Evolutionary conservation across 371 early-diverging fungal genomes (phyloP).

Genomic region (Choanephora cucurbitarum): DNA sequence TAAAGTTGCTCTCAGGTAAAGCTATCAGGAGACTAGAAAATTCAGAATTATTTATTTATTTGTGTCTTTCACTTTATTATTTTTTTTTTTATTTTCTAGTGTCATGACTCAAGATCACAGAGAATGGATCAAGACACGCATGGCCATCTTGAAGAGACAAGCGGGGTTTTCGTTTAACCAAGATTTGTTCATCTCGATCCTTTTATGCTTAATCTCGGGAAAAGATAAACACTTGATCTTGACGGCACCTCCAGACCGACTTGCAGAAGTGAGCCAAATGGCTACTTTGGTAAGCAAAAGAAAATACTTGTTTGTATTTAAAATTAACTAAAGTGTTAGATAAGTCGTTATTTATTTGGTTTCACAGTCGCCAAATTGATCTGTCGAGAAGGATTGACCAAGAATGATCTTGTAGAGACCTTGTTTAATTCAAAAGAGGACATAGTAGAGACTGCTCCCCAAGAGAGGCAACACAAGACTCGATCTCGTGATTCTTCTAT

Average conservation of each 20-base stretch:
- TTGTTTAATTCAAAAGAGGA: conserved; percentile 39
- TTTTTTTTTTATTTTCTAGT: background rate
- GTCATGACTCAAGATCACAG: conserved; percentile 39
- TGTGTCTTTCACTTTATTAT: background rate
- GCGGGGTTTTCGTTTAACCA: conserved; percentile 46
- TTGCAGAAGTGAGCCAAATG: conserved; percentile 46
- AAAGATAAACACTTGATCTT: conserved; percentile 44
- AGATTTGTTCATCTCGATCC: conserved; percentile 48
- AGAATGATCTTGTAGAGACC: conserved; percentile 34
- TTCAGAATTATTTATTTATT: too few relatives aligned
- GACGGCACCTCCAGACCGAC: conserved; percentile 39
- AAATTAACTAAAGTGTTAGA: too few relatives aligned
- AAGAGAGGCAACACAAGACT: conserved; percentile 3
- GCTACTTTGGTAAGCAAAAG: conserved; percentile 45
- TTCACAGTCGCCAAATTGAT: conserved; percentile 40
- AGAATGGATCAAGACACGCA: conserved; percentile 51
- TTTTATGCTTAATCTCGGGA: conserved; percentile 46
- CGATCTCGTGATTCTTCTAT: conserved; percentile 8
- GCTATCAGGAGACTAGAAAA: too few relatives aligned
- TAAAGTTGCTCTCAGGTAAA: too few relatives aligned
- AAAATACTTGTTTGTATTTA: too few relatives aligned
- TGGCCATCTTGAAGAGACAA: conserved; percentile 37
- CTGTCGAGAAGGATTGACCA: conserved; percentile 32
- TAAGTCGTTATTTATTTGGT: conserved; percentile 46
- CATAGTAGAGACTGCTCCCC: too few relatives aligned